A percentile compares a stretch with the other conserved stretches of the same genome.
Evolutionary conservation across 2,329 filamentous ascomycete species (phyloP).

Genomic region (Aspergillus fructus): DNA sequence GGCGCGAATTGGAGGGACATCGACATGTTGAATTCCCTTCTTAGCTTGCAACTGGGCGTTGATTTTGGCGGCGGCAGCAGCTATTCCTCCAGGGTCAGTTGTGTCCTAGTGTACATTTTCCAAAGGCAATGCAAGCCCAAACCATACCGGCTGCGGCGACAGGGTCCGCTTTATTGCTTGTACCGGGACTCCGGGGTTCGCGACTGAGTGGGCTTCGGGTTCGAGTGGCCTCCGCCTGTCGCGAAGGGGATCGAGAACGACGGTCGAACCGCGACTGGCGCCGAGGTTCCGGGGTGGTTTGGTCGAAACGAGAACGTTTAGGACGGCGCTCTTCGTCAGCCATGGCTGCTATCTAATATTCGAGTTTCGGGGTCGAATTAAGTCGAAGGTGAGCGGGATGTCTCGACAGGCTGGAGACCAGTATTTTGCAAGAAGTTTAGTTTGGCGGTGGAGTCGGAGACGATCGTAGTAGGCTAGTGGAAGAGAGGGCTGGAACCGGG

Average conservation of each 20-base stretch:
- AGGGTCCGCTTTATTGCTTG: slow-evolving; percentile 58
- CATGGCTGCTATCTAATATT: slow-evolving; percentile 50
- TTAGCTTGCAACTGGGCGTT: slow-evolving; percentile 81
- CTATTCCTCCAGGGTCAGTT: slow-evolving; percentile 43
- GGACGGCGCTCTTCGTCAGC: slow-evolving; percentile 72
- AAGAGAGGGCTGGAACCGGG: background rate
- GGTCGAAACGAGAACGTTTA: slow-evolving; percentile 93
- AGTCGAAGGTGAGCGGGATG: background rate
- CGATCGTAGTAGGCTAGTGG: slow-evolving; percentile 15
- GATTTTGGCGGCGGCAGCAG: slow-evolving; percentile 85
- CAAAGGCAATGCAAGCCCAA: background rate
- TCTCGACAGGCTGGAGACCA: background rate
- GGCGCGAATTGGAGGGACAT: slow-evolving; percentile 75
- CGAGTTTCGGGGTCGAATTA: background rate
- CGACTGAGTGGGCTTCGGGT: slow-evolving; percentile 76
- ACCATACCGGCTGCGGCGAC: slow-evolving; percentile 72
- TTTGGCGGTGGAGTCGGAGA: slow-evolving; percentile 17
- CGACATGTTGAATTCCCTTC: slow-evolving; percentile 86
- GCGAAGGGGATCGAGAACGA: slow-evolving; percentile 78
- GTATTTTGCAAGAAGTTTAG: slow-evolving; percentile 14
- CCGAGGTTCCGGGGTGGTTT: slow-evolving; percentile 78
- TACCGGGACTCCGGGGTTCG: slow-evolving; percentile 49
- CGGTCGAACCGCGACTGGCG: slow-evolving; percentile 82
- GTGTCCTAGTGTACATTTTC: background rate
- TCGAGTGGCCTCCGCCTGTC: slow-evolving; percentile 67